Evolutionary conservation across 2,329 filamentous ascomycete species (phyloP), one percentile per base, ranked within the genome.

Genomic region (Fonsecaea pedrosoi): DNA sequence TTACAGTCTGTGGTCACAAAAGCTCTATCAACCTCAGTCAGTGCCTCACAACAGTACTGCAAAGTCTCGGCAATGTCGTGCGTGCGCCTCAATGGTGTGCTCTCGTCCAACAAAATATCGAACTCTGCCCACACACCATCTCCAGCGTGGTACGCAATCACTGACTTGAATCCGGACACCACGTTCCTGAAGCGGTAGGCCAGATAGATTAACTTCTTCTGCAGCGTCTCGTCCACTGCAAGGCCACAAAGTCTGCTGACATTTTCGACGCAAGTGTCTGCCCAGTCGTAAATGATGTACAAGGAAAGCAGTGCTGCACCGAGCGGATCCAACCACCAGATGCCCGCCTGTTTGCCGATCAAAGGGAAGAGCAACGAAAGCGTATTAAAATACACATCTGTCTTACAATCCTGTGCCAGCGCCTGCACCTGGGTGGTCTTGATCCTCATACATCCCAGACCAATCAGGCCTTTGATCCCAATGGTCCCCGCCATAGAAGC

Each of bases 241-340:
- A 85, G 81, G n/a, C 87, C 87, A 0, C 85, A 86, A 4, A 89
- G 78, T 1, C 86, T 82, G 1, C 82, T 83, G 55, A 89, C 82
- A 70, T 89, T 88, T 62, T 86, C 82, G 56, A 87, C 81, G 67
- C 83, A 86, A 0, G 88, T 90, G 54, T 82, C 81, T 1, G 84
- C 84, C 89, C 88, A 90, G 77, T 90, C 89, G 76, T 85, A 87
- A 71, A 90, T 90, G 75, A 91, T 89, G 78, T 85, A 90, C 4
- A 90, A 76, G 0, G 88, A 89, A 0, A 91, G 80, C 0, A 90
- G 72, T 0, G 85, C 83, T 3, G 88, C 89, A 62, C 88, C 89
- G 0, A 85, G 30, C 6, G 84, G 84, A 74, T 91, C 89, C 13
- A 91, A 81, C 88, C 88, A 90, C 88, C 89, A 91, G 13, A 89